Base-by-base conservation (phyloP, 352 stramenopile genomes). In the Phytophthora colocasiae region DNA sequence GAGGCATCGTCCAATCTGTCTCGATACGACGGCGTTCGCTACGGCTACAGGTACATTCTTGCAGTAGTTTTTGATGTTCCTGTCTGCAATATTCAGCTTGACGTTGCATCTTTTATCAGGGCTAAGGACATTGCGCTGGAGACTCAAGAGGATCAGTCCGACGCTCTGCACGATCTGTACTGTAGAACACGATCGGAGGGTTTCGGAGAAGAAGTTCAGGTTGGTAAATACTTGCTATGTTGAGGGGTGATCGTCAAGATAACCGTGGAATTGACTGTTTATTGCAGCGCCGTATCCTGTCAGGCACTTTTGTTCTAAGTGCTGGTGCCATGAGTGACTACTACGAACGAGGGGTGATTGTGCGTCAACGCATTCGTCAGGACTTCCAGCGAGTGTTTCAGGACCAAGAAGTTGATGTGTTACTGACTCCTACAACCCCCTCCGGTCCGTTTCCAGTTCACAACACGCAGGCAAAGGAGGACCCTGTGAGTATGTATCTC, bases 1-100 rank as follows among this genome's bases (percentile, higher is more conserved):
- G 97, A 99, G 79, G 98, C 98, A 10, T 98, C 94, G 31, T 99
- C 97, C 1, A 99, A 99, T 73, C 80, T 99, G 44, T 97, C 93
- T 45, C 86, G 97, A 40, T 99, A 99, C 72, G 97, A 99, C 76
- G 97, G 97, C 12, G 91, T 99, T 52, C 86, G 90, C 52, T 98
- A 98, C 41, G 92, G 93, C 36, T 83, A 91, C 65, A 81, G 83
- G 82, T 91, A 69, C 22, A 6, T 7, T 46, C 19, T 14, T 12
- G 24, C 12, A 47, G 17, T 26, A 31, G n/a, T 27, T 48, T 47
- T 17, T 8, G 6, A 44, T 40, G 22, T 22, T 22, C 22, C 12
- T 6, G 12, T 31, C 10, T n/a, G 6, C 5, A 17, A n/a, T 53
- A 4, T 34, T 65, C 15, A 71, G 15, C 17, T 19, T 27, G 40